These are phyloP conservation scores for Diaporthe sp. DNA, from an alignment of 2,329 filamentous ascomycete species.

Conservation along the genomic window DNA sequence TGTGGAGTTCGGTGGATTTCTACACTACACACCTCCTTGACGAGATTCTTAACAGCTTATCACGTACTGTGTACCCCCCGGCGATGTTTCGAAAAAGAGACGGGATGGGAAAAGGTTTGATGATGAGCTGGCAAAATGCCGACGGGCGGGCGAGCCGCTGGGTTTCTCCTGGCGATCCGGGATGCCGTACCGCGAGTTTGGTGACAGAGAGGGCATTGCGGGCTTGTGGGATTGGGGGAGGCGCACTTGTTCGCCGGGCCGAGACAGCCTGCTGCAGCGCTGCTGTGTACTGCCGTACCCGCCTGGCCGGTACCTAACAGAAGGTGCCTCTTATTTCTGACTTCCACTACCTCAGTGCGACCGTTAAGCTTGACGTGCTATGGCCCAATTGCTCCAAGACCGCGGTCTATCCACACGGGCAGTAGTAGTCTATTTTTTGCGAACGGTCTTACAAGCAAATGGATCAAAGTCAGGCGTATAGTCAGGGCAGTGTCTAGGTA, in stretches of 20 bases:
- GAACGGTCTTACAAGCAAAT: not conserved
- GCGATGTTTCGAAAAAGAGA: not conserved
- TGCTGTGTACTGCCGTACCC: too few relatives aligned
- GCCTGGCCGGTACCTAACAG: not conserved
- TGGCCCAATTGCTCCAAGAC: not conserved
- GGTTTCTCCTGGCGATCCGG: slow-evolving; percentile 1
- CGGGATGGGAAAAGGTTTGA: not conserved
- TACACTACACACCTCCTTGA: not conserved
- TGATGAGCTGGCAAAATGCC: slow-evolving; percentile 17
- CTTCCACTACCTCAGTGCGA: not conserved
- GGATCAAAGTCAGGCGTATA: not conserved
- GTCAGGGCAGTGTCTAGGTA: not conserved
- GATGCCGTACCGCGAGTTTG: not conserved
- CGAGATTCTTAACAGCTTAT: not conserved
- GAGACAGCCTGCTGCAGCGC: not conserved
- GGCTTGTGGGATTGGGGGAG: not conserved
- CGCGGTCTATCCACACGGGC: too few relatives aligned
- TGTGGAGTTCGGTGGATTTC: slow-evolving; percentile 10
- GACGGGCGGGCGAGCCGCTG: not conserved
- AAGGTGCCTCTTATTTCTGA: not conserved
- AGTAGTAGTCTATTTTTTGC: too few relatives aligned
- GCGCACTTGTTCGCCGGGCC: not conserved
- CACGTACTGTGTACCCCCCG: not conserved
- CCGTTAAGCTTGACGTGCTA: not conserved
- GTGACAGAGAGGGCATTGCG: slow-evolving; percentile 14